Evolutionary conservation across 441 rosid genomes (phyloP), one percentile per base, ranked within the genome.

Genomic region (Populus trichocarpa): DNA sequence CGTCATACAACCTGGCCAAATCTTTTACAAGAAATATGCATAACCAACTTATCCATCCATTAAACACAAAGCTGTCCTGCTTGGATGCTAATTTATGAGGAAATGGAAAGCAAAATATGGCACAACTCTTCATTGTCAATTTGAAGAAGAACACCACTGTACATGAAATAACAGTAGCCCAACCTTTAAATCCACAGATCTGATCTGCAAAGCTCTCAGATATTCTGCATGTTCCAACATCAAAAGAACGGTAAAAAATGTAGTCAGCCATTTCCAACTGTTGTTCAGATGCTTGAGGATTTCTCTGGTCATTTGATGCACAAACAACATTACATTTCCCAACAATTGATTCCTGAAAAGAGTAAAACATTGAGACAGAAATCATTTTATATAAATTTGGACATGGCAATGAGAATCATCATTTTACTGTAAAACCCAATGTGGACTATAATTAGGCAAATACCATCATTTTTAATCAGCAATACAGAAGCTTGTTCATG

Each of bases 251-350:
- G 68, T 77, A 78, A 83, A 90, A 91, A 63, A 88, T 38, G 82
- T 83, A 91, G 7, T 88, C 80, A 63, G 90, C 89, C 9, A 28
- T 33, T 74, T 79, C 72, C 68, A 85, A 36, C 66, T 88, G 90
- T 75, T 69, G 78, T 61, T 70, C 80, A 38, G 82, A 46, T 71
- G 90, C 78, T 69, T 2, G 85, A 38, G 84, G 89, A 83, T 91
- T 90, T 81, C 90, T 88, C 50, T 8, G 2, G 78, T 90, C 94
- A n/a, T n/a, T 53, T 4, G 91, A 88, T 59, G 75, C n/a, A 78
- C 92, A 91, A 3, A 89, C 73, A 77, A 89, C 92, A 40, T 78
- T 85, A 86, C 96, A 90, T 77, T 90, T 89, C 70, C 79, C 75
- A 12, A 71, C 18, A 79, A 89, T 80, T 6, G 86, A 35, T 50